A percentile compares a stretch with the other conserved stretches of the same genome.
phyloP scores from a whole-genome alignment of 2,329 filamentous ascomycete species.

The Colletotrichum truncatum region DNA sequence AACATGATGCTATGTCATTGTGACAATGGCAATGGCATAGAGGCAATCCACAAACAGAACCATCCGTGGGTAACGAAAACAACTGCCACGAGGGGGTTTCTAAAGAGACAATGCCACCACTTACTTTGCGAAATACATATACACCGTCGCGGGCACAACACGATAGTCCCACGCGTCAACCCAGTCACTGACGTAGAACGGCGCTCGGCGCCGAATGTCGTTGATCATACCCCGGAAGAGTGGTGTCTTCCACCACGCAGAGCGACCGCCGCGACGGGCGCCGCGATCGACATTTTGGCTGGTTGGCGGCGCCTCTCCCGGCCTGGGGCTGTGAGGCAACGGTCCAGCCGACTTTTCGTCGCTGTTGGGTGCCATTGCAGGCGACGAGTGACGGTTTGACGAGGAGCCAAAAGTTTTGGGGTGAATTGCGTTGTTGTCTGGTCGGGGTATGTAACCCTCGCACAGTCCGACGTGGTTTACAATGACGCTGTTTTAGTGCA shows the following conservation, averaged over 20 bases:
- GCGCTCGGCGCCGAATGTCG: conserved; percentile 77
- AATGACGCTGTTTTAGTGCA: background rate
- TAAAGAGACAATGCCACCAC: conserved; percentile 28
- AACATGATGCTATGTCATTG: background rate
- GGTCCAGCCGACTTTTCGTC: conserved; percentile 16
- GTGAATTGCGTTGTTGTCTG: too few relatives aligned
- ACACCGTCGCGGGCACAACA: conserved; percentile 85
- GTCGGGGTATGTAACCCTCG: too few relatives aligned
- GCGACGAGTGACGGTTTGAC: too few relatives aligned
- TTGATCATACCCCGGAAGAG: conserved; percentile 83
- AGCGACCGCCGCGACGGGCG: background rate
- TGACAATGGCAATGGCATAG: too few relatives aligned
- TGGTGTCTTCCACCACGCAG: conserved; percentile 77
- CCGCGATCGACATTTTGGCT: background rate
- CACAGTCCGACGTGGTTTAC: background rate
- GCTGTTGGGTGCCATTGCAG: conserved; percentile 5
- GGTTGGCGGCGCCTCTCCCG: background rate
- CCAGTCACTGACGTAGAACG: conserved; percentile 87
- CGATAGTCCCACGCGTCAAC: conserved; percentile 90
- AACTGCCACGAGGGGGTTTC: background rate
- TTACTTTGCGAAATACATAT: conserved; percentile 96
- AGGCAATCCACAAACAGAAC: too few relatives aligned
- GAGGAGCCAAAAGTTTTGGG: too few relatives aligned
- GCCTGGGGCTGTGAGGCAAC: background rate
- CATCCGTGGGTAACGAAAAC: too few relatives aligned